Evolutionary conservation across 495 filamentous ascomycete genomes (phyloP), one percentile per base, ranked within the genome.

Genomic region (Corynascus novoguineensis): DNA sequence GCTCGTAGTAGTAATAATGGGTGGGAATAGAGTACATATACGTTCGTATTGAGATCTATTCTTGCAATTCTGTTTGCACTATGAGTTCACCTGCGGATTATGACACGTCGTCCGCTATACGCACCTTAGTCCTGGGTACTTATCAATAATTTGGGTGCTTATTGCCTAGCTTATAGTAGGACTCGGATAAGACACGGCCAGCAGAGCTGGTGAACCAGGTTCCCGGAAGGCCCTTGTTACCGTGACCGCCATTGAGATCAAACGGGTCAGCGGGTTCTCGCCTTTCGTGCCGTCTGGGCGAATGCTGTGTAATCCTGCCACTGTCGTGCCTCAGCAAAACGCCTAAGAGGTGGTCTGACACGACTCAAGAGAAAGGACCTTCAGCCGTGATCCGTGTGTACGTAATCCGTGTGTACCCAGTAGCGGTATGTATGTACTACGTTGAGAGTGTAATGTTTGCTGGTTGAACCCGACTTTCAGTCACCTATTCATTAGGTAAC

Each of bases 221-320:
- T 47, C 14, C 9, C 34, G 44, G 53, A 47, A 55, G 42, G 19
- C 21, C 38, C 53, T 27, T 54, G n/a, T n/a, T n/a, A 29, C 53
- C 41, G 51, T 25, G 38, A 24, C 40, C 11, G 44, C n/a, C 22
- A 48, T n/a, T 14, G 44, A 21, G 44, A 40, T 55, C 53, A 40
- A 48, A 55, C 34, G 24, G 25, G 11, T 24, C 32, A 29, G 24
- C 44, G 53, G 44, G 32, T 55, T 29, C 53, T 22, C 4, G 25
- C 22, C 32, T 38, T 22, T 38, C 25, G 53, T 55, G 44, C 32
- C 32, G 32, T 40, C 42, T 48, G 27, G 44, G 44, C 42, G 31
- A 10, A 22, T 38, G 21, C 6, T 19, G 41, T 55, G 41, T 2
- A 29, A 5, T 52, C n/a, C 49, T 31, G 37, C 50, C 25, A 28